A percentile compares a stretch with the other conserved stretches of the same genome.
Evolutionary conservation across 2,329 filamentous ascomycete species (phyloP).

Genomic region (Lachnellula arida): DNA sequence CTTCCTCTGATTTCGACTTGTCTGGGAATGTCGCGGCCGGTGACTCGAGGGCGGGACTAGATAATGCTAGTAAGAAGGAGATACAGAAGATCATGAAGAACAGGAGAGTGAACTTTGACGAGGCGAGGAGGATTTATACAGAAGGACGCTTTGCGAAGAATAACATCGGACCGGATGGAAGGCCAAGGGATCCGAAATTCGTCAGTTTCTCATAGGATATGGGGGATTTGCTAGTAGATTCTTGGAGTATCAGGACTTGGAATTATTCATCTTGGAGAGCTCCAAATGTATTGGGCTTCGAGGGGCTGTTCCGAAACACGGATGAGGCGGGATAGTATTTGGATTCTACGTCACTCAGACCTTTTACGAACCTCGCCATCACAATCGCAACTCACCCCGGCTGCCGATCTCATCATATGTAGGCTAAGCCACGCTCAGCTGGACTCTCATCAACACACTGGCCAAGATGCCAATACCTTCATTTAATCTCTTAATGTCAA

Average conservation of each 20-base stretch:
- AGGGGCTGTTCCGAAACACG: neutral
- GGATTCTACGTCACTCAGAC: neutral
- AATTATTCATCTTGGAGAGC: neutral
- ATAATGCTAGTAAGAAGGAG: conserved; percentile 74
- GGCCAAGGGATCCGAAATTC: conserved; percentile 89
- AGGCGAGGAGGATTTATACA: conserved; percentile 81
- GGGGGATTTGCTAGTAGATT: neutral
- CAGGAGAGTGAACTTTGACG: conserved; percentile 78
- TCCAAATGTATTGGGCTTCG: neutral
- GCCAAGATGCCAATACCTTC: neutral
- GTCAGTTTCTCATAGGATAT: conserved; percentile 63
- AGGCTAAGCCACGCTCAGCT: neutral
- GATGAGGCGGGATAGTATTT: neutral
- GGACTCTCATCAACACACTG: neutral
- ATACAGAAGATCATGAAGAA: conserved; percentile 89
- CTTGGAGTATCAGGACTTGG: neutral
- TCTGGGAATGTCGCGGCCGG: conserved; percentile 72
- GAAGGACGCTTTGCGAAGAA: conserved; percentile 82
- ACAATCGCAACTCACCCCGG: neutral
- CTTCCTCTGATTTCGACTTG: conserved; percentile 79
- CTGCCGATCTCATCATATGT: neutral
- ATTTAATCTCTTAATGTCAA: neutral
- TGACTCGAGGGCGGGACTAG: conserved; percentile 75
- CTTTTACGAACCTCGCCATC: neutral
- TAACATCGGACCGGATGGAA: conserved; percentile 82